These are phyloP conservation scores for Cetradonia linearis DNA, from an alignment of 495 filamentous ascomycete species.

Conservation along the genomic window DNA sequence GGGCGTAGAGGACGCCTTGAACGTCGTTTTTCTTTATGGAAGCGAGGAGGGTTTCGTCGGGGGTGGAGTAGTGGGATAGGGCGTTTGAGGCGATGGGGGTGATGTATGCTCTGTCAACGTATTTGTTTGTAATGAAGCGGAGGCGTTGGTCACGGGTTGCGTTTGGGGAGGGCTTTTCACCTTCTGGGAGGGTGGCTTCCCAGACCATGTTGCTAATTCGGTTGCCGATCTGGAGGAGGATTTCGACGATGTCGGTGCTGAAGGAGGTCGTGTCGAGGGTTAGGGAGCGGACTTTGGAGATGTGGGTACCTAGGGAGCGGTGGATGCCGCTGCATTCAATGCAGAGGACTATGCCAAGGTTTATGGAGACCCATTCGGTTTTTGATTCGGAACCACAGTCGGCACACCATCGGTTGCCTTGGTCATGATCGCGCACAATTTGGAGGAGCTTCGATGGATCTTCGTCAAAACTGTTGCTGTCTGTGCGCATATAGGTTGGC, in stretches of 20 bases:
- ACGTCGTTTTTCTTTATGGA: slow-evolving; percentile 93
- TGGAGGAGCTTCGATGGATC: slow-evolving; percentile 78
- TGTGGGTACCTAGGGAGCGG: slow-evolving; percentile 90
- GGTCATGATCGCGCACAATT: slow-evolving; percentile 76
- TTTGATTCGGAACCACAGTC: slow-evolving; percentile 87
- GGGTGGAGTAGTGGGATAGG: slow-evolving; percentile 62
- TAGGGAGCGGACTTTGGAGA: slow-evolving; percentile 92
- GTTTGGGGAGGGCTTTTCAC: slow-evolving; percentile 57
- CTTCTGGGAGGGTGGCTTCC: slow-evolving; percentile 72
- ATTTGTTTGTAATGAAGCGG: slow-evolving; percentile 90
- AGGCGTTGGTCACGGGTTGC: slow-evolving; percentile 83
- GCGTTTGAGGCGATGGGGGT: slow-evolving; percentile 59
- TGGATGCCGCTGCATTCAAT: slow-evolving; percentile 99
- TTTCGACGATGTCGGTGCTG: slow-evolving; percentile 88
- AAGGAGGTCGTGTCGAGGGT: slow-evolving; percentile 93
- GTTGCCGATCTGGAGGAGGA: slow-evolving; percentile 89
- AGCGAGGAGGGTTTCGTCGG: slow-evolving; percentile 86
- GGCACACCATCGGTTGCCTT: slow-evolving; percentile 89
- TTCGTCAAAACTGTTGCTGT: slow-evolving; percentile 63
- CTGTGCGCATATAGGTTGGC: slow-evolving; percentile 58
- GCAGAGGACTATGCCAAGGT: slow-evolving; percentile 89
- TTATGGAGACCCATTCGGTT: slow-evolving; percentile 98
- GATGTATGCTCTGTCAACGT: slow-evolving; percentile 74
- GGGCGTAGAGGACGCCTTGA: slow-evolving; percentile 78
- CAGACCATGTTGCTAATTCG: slow-evolving; percentile 92